A percentile compares a stretch with the other conserved stretches of the same genome.
phyloP scores from a whole-genome alignment of 2,329 filamentous ascomycete genomes.

The Ophiocordyceps camponoti-leonardi region DNA sequence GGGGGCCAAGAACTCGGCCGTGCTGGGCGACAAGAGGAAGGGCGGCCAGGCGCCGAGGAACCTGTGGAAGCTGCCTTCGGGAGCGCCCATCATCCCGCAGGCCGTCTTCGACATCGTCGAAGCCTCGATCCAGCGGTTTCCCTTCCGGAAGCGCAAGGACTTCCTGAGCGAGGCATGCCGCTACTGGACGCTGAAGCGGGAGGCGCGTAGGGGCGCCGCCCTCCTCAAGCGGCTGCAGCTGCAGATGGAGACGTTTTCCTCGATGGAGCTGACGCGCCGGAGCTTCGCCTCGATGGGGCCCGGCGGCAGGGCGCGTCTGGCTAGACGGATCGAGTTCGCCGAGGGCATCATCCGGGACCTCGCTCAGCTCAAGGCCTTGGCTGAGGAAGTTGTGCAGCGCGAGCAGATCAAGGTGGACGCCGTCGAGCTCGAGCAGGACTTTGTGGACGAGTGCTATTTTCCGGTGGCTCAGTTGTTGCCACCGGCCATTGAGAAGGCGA shows the following conservation, averaged over 20 bases:
- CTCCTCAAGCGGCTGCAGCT: conserved; percentile 84
- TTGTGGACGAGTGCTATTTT: conserved; percentile 84
- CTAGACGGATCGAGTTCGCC: conserved; percentile 77
- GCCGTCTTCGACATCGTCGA: conserved; percentile 78
- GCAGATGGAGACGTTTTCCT: conserved; percentile 91
- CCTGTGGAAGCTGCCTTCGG: conserved; percentile 82
- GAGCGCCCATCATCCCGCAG: conserved; percentile 84
- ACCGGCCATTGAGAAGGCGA: conserved; percentile 64
- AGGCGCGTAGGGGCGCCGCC: conserved; percentile 78
- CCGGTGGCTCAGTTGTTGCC: conserved; percentile 62
- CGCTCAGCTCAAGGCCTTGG: conserved; percentile 53
- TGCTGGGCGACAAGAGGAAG: conserved; percentile 60
- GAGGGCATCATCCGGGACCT: conserved; percentile 60
- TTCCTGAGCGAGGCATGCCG: conserved; percentile 86
- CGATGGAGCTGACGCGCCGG: conserved; percentile 88
- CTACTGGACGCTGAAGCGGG: conserved; percentile 95
- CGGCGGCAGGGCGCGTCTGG: conserved; percentile 58
- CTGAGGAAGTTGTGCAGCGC: conserved; percentile 53
- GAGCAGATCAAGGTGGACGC: conserved; percentile 66
- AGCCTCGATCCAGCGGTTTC: conserved; percentile 65
- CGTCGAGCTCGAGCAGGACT: conserved; percentile 55
- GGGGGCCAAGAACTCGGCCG: conserved; percentile 62
- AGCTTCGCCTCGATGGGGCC: conserved; percentile 94
- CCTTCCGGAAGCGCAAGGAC: conserved; percentile 68
- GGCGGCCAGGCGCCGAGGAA: conserved; percentile 29